Conservation (phyloP, 208 protist genomes). For the Dictyostelium gargantuum region DNA sequence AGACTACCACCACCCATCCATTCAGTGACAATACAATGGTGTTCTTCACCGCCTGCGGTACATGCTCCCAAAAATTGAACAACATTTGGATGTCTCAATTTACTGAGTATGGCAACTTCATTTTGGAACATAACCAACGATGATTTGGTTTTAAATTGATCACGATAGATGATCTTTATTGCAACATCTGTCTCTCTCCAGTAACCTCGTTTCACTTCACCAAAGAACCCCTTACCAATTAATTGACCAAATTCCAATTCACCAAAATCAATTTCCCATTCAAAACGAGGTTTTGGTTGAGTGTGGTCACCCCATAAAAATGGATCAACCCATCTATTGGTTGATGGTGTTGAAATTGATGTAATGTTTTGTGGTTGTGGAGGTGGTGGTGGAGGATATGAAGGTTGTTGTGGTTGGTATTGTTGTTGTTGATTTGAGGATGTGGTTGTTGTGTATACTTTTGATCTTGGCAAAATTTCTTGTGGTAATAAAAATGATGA, state of each 20-base stretch:
- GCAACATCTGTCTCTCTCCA: constrained; percentile 66
- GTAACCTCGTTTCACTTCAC: constrained; percentile 52
- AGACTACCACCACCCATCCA: constrained; percentile 58
- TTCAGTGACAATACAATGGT: constrained; percentile 61
- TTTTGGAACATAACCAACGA: constrained; percentile 66
- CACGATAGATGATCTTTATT: constrained; percentile 57
- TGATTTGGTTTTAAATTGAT: constrained; percentile 57
- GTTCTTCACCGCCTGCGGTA: constrained; percentile 16
- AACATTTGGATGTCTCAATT: constrained; percentile 46
- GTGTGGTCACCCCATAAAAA: background rate
- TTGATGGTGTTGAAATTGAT: background rate
- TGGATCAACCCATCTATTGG: background rate
- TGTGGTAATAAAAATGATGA: background rate
- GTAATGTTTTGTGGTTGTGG: background rate
- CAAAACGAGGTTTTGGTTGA: background rate
- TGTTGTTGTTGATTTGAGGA: background rate
- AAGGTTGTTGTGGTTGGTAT: background rate
- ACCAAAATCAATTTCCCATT: constrained; percentile 36
- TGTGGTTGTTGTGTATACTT: too few relatives aligned
- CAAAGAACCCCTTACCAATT: constrained; percentile 68
- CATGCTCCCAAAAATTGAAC: constrained; percentile 45
- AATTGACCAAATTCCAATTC: constrained; percentile 42
- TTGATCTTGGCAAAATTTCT: background rate
- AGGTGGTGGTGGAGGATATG: background rate
- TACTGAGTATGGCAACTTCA: constrained; percentile 35